These are phyloP conservation scores for Globisporangium nodosum DNA, from an alignment of 352 stramenopile genomes.

Conservation along the genomic window DNA sequence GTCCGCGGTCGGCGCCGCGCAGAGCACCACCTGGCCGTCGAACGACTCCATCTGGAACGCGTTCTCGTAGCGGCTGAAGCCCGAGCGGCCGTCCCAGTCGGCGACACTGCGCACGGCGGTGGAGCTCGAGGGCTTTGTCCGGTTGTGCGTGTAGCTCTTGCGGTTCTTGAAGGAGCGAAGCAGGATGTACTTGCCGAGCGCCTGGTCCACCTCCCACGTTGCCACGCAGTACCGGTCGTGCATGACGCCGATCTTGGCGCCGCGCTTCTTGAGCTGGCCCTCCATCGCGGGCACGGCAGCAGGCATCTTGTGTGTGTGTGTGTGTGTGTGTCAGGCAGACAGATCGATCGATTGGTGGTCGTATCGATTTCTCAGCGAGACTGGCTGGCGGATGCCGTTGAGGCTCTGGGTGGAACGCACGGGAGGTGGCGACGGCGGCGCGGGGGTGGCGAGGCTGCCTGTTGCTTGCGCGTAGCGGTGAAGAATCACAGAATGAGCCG, in stretches of 20 bases:
- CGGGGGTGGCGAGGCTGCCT: background rate
- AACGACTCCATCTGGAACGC: constrained; percentile 68
- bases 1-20: constrained; percentile 34
- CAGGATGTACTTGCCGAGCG: constrained; percentile 38
- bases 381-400: background rate
- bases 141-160: constrained; percentile 34
- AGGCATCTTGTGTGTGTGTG: background rate
- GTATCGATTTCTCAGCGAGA: background rate
- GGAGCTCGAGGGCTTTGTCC: constrained; percentile 44
- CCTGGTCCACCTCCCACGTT: constrained; percentile 44
- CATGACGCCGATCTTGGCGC: constrained; percentile 68
- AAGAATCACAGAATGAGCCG: constrained; percentile 3
- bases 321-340: background rate
- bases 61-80: constrained; percentile 67
- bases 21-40: constrained; percentile 58
- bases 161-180: constrained; percentile 69
- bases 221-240: constrained; percentile 79
- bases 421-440: background rate
- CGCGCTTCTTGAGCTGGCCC: constrained; percentile 67
- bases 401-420: background rate
- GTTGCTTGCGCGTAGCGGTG: background rate
- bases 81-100: constrained; percentile 71
- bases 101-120: constrained; percentile 60
- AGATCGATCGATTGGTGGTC: background rate
- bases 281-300: constrained; percentile 33